Base-by-base conservation (phyloP, 23 red algal species). In the Gracilaria gracilis region DNA sequence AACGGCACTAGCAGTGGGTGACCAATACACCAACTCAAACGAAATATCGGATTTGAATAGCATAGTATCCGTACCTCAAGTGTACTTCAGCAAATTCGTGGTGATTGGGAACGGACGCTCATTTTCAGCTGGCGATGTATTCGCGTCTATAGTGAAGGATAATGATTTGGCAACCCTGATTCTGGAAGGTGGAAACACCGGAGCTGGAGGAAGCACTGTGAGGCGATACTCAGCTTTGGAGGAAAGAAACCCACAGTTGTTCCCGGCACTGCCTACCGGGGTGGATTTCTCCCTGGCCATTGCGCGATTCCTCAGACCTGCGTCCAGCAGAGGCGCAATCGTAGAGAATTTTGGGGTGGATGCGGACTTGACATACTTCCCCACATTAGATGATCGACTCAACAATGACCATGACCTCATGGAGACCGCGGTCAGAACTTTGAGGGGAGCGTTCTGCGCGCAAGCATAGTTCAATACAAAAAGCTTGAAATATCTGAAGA, bases 321-420 rank as follows among this genome's bases (percentile, higher is more conserved):
- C 48, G 20, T 17, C 9, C 48, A 82, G 51, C 46, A 29, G 35
- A 20, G 78, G 78, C 13, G 78, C 48, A 55, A 47, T 82, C 21
- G 57, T 82, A 23, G 78, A 82, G 44, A 82, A 55, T 49, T 82
- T 82, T 61, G 78, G 78, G 24, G 48, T 82, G 48, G 78, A 54
- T 48, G 48, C 78, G 39, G 78, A 82, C 46, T 48, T 82, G 39
- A 82, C 24, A 17, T 82, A 82, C 44, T 82, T 82, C 46, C 51
- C 78, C 24, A 82, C 42, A 7, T 25, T 48, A 33, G 33, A 51
- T 21, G 78, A 82, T 58, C 48, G 33, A 31, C 29, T 82, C 49
- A 55, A 82, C 17, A 55, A 55, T 1, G 51, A 55, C 17, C 16
- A 15, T 1, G 51, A 55, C 17, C 51, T 55, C 9, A 55, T 55